phyloP scores from a whole-genome alignment of 192 early-diverging fungal species.

The Coemansia sp. region DNA sequence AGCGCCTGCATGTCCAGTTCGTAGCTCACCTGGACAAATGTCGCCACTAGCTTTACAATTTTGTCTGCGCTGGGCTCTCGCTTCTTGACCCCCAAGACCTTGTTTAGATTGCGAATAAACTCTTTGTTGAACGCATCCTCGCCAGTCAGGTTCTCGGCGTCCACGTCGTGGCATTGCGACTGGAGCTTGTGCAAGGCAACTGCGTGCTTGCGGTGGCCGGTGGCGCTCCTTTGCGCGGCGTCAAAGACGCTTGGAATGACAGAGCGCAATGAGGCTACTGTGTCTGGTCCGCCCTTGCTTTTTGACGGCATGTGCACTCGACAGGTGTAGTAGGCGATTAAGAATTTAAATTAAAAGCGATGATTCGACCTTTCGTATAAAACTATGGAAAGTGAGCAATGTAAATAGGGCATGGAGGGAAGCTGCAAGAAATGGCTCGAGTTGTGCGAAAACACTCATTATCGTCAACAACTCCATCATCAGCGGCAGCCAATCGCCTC shows the following conservation, averaged over 20 bases:
- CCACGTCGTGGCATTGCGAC: slow-evolving; percentile 48
- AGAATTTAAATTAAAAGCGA: not conserved
- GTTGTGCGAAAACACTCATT: too few relatives aligned
- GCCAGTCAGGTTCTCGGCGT: slow-evolving; percentile 41
- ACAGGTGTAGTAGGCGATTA: not conserved
- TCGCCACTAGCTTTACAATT: slow-evolving; percentile 67
- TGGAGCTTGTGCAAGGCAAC: slow-evolving; percentile 72
- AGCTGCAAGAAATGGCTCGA: too few relatives aligned
- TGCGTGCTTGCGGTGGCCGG: slow-evolving; percentile 68
- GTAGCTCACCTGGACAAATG: slow-evolving; percentile 66
- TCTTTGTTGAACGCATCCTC: slow-evolving; percentile 71
- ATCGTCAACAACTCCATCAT: too few relatives aligned
- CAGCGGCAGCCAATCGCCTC: too few relatives aligned
- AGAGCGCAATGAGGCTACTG: slow-evolving; percentile 44
- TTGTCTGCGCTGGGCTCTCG: slow-evolving; percentile 66
- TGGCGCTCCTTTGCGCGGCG: slow-evolving; percentile 63
- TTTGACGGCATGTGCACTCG: slow-evolving; percentile 15
- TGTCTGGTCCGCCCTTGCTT: slow-evolving; percentile 33
- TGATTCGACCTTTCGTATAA: too few relatives aligned
- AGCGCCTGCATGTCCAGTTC: slow-evolving; percentile 54
- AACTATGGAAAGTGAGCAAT: too few relatives aligned
- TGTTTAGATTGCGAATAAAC: slow-evolving; percentile 75
- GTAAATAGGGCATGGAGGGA: too few relatives aligned
- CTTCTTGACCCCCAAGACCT: slow-evolving; percentile 70
- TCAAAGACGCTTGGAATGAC: slow-evolving; percentile 68